A percentile compares a stretch with the other conserved stretches of the same genome.
phyloP scores from a whole-genome alignment of 2,329 filamentous ascomycete genomes.

The Aspergillus intermedius region DNA sequence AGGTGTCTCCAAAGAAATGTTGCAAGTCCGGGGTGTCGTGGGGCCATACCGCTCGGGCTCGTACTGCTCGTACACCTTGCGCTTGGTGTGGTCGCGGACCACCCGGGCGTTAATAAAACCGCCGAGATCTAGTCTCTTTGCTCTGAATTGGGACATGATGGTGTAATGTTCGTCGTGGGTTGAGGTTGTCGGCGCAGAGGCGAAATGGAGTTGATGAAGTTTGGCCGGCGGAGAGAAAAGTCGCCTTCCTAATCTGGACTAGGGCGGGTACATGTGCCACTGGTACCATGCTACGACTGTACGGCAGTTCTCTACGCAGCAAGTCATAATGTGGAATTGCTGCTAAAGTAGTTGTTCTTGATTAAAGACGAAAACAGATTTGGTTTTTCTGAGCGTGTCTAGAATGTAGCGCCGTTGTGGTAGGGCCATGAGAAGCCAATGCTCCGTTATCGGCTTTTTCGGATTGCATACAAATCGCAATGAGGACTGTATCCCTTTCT shows the following conservation, averaged over 20 bases:
- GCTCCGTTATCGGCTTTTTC: too few species aligned
- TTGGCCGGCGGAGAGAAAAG: conserved; percentile 12
- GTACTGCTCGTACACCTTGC: conserved; percentile 78
- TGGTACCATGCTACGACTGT: too few species aligned
- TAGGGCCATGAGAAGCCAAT: too few species aligned
- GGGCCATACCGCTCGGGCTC: conserved; percentile 73
- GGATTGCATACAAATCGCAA: too few species aligned
- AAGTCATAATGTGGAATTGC: too few species aligned
- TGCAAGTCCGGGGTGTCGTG: background rate
- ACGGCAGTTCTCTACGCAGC: too few species aligned
- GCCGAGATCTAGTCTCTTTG: conserved; percentile 83
- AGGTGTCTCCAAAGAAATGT: too few species aligned
- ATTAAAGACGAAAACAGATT: too few species aligned
- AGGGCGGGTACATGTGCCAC: conserved; percentile 8
- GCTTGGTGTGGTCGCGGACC: conserved; percentile 93
- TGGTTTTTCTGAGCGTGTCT: too few species aligned
- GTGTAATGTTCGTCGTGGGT: conserved; percentile 14
- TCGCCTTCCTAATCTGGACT: conserved; percentile 19
- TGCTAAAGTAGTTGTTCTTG: too few species aligned
- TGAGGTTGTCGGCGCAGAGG: conserved; percentile 1
- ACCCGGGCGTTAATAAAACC: conserved; percentile 80
- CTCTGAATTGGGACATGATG: conserved; percentile 76
- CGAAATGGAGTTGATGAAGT: conserved; percentile 7
- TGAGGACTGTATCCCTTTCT: too few species aligned
- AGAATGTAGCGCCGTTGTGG: too few species aligned